These are phyloP conservation scores for Pyrenula massariospora DNA, from an alignment of 495 filamentous ascomycete species.

Conservation along the genomic window DNA sequence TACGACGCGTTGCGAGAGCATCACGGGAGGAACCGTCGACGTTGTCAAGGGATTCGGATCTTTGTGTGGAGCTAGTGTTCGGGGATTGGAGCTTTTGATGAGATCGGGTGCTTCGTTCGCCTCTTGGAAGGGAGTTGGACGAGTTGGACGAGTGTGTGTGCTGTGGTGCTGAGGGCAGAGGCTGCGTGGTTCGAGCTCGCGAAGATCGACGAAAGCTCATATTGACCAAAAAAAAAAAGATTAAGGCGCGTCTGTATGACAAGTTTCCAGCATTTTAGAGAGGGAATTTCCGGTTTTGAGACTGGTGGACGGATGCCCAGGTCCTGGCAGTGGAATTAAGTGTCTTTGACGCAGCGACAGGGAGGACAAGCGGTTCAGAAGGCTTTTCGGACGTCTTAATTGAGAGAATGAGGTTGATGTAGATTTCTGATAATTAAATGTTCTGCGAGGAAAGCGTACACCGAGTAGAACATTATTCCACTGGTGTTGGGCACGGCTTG, in stretches of 20 bases:
- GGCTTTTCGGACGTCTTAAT: background rate
- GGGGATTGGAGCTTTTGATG: constrained; percentile 64
- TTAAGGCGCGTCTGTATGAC: no score
- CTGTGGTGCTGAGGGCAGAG: constrained; percentile 51
- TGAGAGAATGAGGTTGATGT: background rate
- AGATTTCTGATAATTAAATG: background rate
- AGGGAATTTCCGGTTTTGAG: background rate
- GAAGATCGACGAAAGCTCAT: constrained; percentile 83
- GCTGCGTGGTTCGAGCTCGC: constrained; percentile 73
- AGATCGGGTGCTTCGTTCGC: constrained; percentile 58
- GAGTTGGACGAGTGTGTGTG: constrained; percentile 67
- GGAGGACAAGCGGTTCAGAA: background rate
- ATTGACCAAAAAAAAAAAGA: constrained; percentile 8
- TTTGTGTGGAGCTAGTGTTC: constrained; percentile 58
- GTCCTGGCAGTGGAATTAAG: background rate
- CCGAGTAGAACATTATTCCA: background rate
- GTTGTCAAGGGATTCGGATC: constrained; percentile 73
- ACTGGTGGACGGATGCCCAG: background rate
- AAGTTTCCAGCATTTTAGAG: background rate
- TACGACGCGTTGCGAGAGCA: constrained; percentile 58
- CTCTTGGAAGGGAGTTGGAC: constrained; percentile 54
- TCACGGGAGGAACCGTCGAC: constrained; percentile 43
- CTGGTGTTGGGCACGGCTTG: background rate
- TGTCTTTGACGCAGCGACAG: background rate
- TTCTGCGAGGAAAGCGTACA: background rate